Percentiles rank a stretch among this genome's conserved stretches.
These are phyloP conservation scores for Carex arenaria DNA, from an alignment of 202 grass and related monocot genomes.

Conservation along the genomic window DNA sequence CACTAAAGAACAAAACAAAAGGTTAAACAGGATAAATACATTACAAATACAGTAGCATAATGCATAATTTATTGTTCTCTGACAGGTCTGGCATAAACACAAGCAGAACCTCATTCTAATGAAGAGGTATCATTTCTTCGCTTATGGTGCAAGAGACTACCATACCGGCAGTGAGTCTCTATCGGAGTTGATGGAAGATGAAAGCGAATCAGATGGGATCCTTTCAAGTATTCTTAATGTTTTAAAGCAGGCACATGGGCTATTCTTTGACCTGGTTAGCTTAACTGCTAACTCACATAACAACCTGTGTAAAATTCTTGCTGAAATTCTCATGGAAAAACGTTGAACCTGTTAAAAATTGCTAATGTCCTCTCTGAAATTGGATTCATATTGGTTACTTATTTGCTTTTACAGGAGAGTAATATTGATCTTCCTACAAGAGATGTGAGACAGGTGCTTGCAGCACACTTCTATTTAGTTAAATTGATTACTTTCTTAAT, in stretches of 20 bases:
- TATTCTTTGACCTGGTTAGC: constrained; percentile 76
- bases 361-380: not conserved
- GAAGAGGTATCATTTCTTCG: constrained; percentile 79
- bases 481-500: not conserved
- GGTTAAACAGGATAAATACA: too few relatives aligned
- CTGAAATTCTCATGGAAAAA: not conserved
- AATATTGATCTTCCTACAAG: not conserved
- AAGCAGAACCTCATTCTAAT: constrained; percentile 81
- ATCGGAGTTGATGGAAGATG: constrained; percentile 53
- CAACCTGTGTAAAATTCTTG: not conserved
- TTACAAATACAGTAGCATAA: not conserved
- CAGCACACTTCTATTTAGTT: not conserved
- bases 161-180: constrained; percentile 37
- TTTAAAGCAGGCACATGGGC: constrained; percentile 45
- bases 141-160: constrained; percentile 41
- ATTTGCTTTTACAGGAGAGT: not conserved
- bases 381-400: not conserved
- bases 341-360: not conserved
- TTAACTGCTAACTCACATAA: not conserved
- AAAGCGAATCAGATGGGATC: constrained; percentile 70
- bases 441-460: not conserved
- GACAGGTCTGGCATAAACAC: constrained; percentile 72
- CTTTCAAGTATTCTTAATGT: constrained; percentile 66
- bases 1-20: too few relatives aligned
- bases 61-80: not conserved